These are phyloP conservation scores for Hypholoma fasciculare DNA, from an alignment of 768 basidiomycete genomes.

Conservation along the genomic window DNA sequence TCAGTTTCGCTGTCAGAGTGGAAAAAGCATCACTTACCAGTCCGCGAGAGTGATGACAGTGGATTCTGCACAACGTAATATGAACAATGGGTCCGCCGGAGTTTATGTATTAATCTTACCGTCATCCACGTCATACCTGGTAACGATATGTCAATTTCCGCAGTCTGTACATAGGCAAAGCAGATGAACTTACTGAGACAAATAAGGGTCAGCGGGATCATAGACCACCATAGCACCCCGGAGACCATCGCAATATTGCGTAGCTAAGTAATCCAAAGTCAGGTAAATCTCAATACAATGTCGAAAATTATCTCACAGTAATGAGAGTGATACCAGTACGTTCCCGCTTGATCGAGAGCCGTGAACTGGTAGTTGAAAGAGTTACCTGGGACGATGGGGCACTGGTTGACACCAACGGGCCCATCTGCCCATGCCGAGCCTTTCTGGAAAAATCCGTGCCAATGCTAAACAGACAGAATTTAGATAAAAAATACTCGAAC, in stretches of 20 bases:
- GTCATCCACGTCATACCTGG: slow-evolving; percentile 35
- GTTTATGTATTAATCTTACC: slow-evolving; percentile 22
- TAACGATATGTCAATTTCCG: neutral
- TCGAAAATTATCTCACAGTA: slow-evolving; percentile 16
- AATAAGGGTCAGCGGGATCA: slow-evolving; percentile 25
- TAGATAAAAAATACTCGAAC: neutral
- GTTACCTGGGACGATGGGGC: slow-evolving; percentile 37
- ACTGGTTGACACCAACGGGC: slow-evolving; percentile 35
- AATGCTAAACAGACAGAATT: slow-evolving; percentile 31
- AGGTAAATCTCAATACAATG: slow-evolving; percentile 11
- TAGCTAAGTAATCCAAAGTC: slow-evolving; percentile 19
- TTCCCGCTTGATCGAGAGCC: slow-evolving; percentile 35
- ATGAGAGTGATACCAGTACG: slow-evolving; percentile 46
- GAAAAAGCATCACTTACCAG: slow-evolving; percentile 21
- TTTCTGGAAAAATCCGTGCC: slow-evolving; percentile 42
- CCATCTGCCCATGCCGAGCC: slow-evolving; percentile 41
- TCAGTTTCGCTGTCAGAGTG: slow-evolving; percentile 13
- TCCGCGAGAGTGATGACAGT: slow-evolving; percentile 29
- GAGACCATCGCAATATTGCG: slow-evolving; percentile 59
- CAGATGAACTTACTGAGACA: slow-evolving; percentile 8
- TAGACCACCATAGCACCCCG: slow-evolving; percentile 32
- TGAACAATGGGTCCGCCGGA: neutral
- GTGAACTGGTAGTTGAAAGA: slow-evolving; percentile 27
- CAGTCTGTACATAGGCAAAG: neutral
- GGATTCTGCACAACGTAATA: slow-evolving; percentile 17